These are phyloP conservation scores for Macrolepiota fuliginosa DNA, from an alignment of 768 basidiomycete genomes.

Conservation along the genomic window DNA sequence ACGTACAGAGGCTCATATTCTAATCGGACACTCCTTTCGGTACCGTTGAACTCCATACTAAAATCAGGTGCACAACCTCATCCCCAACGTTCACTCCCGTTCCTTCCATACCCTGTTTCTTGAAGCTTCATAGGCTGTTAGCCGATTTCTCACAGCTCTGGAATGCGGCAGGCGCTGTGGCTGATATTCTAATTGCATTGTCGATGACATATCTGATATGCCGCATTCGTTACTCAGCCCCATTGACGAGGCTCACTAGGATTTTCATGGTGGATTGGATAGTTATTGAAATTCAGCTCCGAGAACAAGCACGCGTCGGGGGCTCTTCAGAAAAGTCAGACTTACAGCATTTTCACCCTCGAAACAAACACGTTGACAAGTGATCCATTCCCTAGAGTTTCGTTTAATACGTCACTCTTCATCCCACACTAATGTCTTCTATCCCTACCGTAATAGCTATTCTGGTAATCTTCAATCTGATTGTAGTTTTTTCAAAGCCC, in stretches of 20 bases:
- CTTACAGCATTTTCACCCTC: neutral
- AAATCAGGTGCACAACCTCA: no score
- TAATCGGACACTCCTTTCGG: no score
- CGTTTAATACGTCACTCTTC: neutral
- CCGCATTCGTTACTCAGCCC: no score
- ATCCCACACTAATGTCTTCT: no score
- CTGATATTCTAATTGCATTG: neutral
- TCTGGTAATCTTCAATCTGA: no score
- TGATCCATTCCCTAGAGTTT: neutral
- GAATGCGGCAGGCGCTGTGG: neutral
- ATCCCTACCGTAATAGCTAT: neutral
- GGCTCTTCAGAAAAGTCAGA: neutral
- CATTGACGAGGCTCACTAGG: no score
- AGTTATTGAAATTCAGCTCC: neutral
- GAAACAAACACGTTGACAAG: constrained; percentile 7
- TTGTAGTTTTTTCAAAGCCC: no score
- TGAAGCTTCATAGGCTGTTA: neutral
- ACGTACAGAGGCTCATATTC: no score
- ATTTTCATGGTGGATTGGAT: no score
- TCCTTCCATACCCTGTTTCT: no score
- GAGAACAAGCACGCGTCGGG: neutral
- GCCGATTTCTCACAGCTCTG: neutral
- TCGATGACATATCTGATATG: constrained; percentile 4
- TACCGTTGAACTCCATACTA: no score
- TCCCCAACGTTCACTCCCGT: no score